Evolutionary conservation across 2,329 filamentous ascomycete genomes (phyloP), one percentile per base, ranked within the genome.

Genomic region (Phialocephala subalpina): DNA sequence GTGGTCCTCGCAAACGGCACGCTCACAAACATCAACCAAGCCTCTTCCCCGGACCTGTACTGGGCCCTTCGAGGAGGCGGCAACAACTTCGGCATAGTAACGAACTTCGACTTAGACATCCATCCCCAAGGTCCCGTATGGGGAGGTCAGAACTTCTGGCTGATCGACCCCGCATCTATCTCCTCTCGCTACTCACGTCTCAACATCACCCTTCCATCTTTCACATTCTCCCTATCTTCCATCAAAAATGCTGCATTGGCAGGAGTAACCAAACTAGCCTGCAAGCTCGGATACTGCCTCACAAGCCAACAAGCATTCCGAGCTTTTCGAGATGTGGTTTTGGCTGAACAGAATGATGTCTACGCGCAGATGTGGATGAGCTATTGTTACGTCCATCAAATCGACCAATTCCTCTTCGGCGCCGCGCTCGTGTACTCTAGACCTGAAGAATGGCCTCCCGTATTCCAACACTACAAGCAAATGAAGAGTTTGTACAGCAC

Each of bases 31-130:
- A 77, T 78, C 11, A 72, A 73, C 2, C 66, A 67, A 29, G 58
- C 62, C 0, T 70, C 35, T 38, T 75, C 59, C 58, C 69, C 33
- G 0, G 75, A 78, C 56, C 67, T 78, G 7, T 78, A 74, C 65
- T 77, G 69, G 68, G 76, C 76, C 49, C 57, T 64, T 12, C 57
- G 62, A 22, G 77, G 76, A 16, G 76, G 74, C 16, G 58, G 55
- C 36, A 62, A 61, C 7, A 64, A 64, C 27, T 64, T 64, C 49
- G 70, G 70, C 33, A 64, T 72, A 8, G 70, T 72, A 4, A 82
- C 82, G 4, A 76, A 77, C 5, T 84, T 83, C 80, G 69, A 80
- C 79, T 35, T 64, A 14, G 47, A 64, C 8, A 64, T 56, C n/a
- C 40, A 60, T 36, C 62, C 57, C 5, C 62, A 64, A 60, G 62